Conservation (phyloP, 2,329 filamentous ascomycete genomes). For the Arthrinium phaeospermum region DNA sequence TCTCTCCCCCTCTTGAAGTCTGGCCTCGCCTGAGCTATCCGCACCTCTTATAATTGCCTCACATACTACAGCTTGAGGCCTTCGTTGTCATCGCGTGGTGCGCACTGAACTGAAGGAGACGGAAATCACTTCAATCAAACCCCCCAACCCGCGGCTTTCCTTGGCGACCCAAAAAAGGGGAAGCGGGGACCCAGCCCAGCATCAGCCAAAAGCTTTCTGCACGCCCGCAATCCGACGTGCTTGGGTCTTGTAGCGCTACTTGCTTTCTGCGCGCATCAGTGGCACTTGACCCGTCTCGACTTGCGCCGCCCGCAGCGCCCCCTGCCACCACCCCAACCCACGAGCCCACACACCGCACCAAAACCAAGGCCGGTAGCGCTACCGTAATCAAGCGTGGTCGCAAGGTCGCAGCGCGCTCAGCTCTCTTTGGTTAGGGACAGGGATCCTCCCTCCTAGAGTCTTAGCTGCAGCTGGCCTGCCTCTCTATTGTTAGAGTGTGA, state of each 20-base stretch:
- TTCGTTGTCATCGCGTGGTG: background rate
- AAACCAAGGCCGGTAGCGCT: background rate
- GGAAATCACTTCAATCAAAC: constrained; percentile 10
- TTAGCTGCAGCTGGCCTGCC: constrained; percentile 14
- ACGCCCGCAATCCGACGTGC: background rate
- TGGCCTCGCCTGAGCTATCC: background rate
- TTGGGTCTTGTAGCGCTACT: background rate
- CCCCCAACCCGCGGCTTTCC: background rate
- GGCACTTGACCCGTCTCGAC: background rate
- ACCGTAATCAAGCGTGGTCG: background rate
- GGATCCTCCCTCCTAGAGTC: background rate
- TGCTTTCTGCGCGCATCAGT: constrained; percentile 7
- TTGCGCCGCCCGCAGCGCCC: background rate
- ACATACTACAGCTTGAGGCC: background rate
- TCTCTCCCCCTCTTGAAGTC: background rate
- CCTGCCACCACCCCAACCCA: background rate
- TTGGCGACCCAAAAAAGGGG: constrained; percentile 1
- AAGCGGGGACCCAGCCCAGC: constrained; percentile 5
- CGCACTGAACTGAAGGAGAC: background rate
- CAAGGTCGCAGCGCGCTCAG: constrained; percentile 11
- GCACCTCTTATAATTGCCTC: background rate
- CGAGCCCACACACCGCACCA: background rate
- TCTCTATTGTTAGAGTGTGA: constrained; percentile 5
- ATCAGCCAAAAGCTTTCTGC: background rate
- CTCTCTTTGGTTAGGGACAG: background rate